A percentile compares a stretch with the other conserved stretches of the same genome.
Conservation (phyloP, 2,329 filamentous ascomycete species). For the Monosporascus ibericus region DNA sequence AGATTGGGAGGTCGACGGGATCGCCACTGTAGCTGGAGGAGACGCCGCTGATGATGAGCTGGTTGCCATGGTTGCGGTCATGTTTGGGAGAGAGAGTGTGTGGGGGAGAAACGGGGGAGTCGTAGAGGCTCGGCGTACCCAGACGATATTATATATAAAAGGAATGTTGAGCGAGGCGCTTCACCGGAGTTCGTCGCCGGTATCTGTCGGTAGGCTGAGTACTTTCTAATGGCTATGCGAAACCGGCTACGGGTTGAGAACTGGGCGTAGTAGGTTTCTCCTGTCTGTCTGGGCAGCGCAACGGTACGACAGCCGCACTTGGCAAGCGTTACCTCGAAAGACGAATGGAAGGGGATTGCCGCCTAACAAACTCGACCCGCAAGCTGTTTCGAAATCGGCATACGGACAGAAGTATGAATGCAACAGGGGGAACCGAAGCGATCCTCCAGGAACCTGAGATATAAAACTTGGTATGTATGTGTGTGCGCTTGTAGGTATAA, state of each 20-base stretch:
- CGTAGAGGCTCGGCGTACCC: slow-evolving; percentile 21
- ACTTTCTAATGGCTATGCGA: no score
- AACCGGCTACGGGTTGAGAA: not conserved
- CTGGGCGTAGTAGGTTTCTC: slow-evolving; percentile 5
- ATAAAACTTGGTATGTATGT: no score
- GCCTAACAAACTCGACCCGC: slow-evolving; percentile 26
- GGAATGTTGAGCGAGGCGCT: not conserved
- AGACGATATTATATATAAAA: slow-evolving; percentile 10
- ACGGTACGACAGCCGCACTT: slow-evolving; percentile 2
- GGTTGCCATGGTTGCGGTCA: slow-evolving; percentile 52
- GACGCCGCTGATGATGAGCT: slow-evolving; percentile 49
- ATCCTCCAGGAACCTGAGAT: not conserved
- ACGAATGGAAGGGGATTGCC: slow-evolving; percentile 8
- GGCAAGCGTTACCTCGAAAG: not conserved
- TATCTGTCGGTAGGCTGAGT: no score
- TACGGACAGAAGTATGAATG: slow-evolving; percentile 3
- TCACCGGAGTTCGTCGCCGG: no score
- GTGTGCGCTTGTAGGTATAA: no score
- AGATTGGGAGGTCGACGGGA: slow-evolving; percentile 30
- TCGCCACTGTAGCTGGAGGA: slow-evolving; percentile 40
- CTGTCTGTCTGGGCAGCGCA: slow-evolving; percentile 5
- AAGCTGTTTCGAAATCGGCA: slow-evolving; percentile 22
- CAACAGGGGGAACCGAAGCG: slow-evolving; percentile 1
- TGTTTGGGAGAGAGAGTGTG: slow-evolving; percentile 25
- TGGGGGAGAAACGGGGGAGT: slow-evolving; percentile 22